These are phyloP conservation scores for Dryas drummondii DNA, from an alignment of 306 rosid genomes.

Conservation along the genomic window DNA sequence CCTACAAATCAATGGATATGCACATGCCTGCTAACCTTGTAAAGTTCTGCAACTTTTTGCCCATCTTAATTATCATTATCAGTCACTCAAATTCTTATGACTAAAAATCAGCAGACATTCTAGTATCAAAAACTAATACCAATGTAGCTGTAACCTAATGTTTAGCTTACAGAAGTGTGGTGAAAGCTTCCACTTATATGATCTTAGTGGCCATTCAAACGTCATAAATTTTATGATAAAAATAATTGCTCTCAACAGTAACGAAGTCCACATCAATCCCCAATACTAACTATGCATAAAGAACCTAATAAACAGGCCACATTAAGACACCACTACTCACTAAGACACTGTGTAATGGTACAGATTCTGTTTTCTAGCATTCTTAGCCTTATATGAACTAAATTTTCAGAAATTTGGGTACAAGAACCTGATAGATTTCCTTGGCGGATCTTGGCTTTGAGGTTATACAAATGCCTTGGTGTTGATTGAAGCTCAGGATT, in stretches of 20 bases:
- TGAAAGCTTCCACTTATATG: conserved; percentile 4
- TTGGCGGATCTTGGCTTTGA: conserved; percentile 78
- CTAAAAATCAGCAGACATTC: conserved; percentile 5
- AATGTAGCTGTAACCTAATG: conserved; percentile 1
- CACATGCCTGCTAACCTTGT: conserved; percentile 2
- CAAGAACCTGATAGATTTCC: conserved; percentile 66
- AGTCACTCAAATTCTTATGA: conserved; percentile 1
- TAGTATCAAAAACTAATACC: neutral
- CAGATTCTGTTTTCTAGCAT: conserved; percentile 17
- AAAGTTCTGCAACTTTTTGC: conserved; percentile 9
- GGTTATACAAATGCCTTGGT: conserved; percentile 77
- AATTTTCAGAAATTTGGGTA: conserved; percentile 21
- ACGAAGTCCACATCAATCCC: conserved; percentile 17
- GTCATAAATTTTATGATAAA: neutral
- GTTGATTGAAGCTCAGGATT: conserved; percentile 79
- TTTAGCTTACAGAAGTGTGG: conserved; percentile 1
- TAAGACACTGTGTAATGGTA: neutral
- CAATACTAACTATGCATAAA: neutral
- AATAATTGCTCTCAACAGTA: conserved; percentile 9
- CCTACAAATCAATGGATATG: conserved; percentile 10
- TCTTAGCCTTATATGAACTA: conserved; percentile 5
- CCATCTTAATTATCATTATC: conserved; percentile 8
- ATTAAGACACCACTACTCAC: neutral
- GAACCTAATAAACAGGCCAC: neutral
- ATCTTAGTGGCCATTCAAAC: conserved; percentile 2